Evolutionary conservation across 1,139 yeast species (phyloP), one percentile per base, ranked within the genome.

Genomic region (Candida sanyaensis): DNA sequence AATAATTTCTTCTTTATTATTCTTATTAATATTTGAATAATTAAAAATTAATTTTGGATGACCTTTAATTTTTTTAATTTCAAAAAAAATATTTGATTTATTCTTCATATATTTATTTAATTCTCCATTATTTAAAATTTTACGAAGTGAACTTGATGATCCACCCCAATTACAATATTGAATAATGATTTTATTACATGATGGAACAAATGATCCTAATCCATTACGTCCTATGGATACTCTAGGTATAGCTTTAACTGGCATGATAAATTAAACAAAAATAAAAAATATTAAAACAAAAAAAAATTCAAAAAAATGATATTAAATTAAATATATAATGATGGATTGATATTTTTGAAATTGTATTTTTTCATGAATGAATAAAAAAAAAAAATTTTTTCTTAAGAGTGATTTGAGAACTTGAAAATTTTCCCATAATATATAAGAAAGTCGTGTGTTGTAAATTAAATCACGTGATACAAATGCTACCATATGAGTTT

Each of bases 151-250:
- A 46, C 77, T 76, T 1, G 98, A 92, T 4, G 96, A 88, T 17
- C 98, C 99, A 43, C 97, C 98, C 87, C 95, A 87, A 75, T 91
- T 89, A 72, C 97, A 89, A 69, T 85, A 91, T 52, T 88, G 84
- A 47, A 92, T 67, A 10, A 85, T 80, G 51, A 91, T 77, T 60
- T 79, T 81, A 59, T 81, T 81, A 71, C 97, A 90, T 47, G 90
- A 93, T 41, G 75, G 73, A 11, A 90, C 80, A 62, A 80, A 90
- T 0, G 95, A 82, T 6, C 95, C 95, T 26, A 88, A 76, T 37
- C 97, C 97, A 61, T 91, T 91, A 53, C 91, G 78, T 28, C 88
- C 81, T 42, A 76, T 66, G 12, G 91, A 77, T 0, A 73, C 63
- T 58, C 74, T 83, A 37, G 79, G 71, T 37, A 86, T 71, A 44